Conservation (phyloP, 2,329 filamentous ascomycete genomes). For the Botryosphaeria agaves region DNA sequence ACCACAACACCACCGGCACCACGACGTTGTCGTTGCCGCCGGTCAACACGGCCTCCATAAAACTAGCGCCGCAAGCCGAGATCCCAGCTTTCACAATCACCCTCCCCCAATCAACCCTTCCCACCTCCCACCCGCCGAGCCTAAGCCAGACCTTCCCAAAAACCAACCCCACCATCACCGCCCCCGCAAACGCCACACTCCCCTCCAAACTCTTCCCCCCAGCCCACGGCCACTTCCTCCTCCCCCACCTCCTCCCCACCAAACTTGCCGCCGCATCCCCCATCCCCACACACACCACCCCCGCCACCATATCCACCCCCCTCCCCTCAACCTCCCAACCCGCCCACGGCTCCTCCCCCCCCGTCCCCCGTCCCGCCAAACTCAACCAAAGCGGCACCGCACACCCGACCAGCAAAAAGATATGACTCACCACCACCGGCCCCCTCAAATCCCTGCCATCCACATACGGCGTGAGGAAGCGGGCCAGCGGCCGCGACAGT, state of each 20-base stretch:
- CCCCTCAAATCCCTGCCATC: slow-evolving; percentile 86
- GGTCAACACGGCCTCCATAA: slow-evolving; percentile 88
- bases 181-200: slow-evolving; percentile 58
- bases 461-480: slow-evolving; percentile 83
- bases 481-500: slow-evolving; percentile 66
- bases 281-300: slow-evolving; percentile 86
- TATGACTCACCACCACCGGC: slow-evolving; percentile 88
- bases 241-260: slow-evolving; percentile 72
- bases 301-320: slow-evolving; percentile 80
- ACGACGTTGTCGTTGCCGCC: slow-evolving; percentile 98
- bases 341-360: slow-evolving; percentile 34
- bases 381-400: slow-evolving; percentile 88
- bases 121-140: slow-evolving; percentile 30
- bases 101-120: slow-evolving; percentile 9
- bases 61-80: slow-evolving; percentile 65
- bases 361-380: slow-evolving; percentile 49
- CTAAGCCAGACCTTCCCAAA: slow-evolving; percentile 57
- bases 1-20: slow-evolving; percentile 84
- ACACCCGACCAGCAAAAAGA: slow-evolving; percentile 88
- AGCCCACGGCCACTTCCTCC: slow-evolving; percentile 87
- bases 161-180: slow-evolving; percentile 60
- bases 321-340: slow-evolving; percentile 59
- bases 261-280: slow-evolving; percentile 88
- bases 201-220: slow-evolving; percentile 94
- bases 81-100: slow-evolving; percentile 42